These are phyloP conservation scores for Phytophthora megakarya DNA, from an alignment of 352 stramenopile genomes.

Conservation along the genomic window DNA sequence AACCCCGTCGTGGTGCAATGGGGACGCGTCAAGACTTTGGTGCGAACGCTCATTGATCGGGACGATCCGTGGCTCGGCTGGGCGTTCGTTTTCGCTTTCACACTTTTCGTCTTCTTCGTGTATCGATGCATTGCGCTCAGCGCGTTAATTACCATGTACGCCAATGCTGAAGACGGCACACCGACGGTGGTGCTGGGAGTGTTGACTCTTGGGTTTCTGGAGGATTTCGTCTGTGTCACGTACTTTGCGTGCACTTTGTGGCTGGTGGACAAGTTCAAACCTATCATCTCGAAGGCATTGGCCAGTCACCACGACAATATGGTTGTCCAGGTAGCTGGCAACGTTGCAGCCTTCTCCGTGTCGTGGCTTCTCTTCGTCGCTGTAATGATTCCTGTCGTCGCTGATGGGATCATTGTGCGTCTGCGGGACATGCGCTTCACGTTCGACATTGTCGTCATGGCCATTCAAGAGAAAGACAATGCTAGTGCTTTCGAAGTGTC, in stretches of 20 bases:
- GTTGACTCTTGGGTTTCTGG: slow-evolving; percentile 36
- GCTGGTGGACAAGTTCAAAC: not conserved
- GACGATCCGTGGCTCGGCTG: slow-evolving; percentile 37
- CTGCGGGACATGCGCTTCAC: slow-evolving; percentile 46
- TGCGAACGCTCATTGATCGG: not conserved
- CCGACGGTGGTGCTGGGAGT: slow-evolving; percentile 10
- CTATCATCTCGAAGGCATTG: not conserved
- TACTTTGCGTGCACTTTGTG: slow-evolving; percentile 32
- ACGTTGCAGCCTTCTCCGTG: slow-evolving; percentile 32
- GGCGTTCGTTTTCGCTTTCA: slow-evolving; percentile 31
- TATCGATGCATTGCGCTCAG: slow-evolving; percentile 24
- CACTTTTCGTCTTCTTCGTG: slow-evolving; percentile 36
- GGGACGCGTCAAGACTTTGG: not conserved
- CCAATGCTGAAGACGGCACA: slow-evolving; percentile 15
- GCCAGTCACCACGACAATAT: not conserved
- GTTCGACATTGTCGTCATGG: slow-evolving; percentile 46
- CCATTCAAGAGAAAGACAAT: slow-evolving; percentile 22
- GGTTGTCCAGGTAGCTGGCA: not conserved
- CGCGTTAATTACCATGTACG: slow-evolving; percentile 33
- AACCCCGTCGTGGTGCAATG: not conserved
- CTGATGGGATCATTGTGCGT: slow-evolving; percentile 43
- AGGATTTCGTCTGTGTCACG: slow-evolving; percentile 41
- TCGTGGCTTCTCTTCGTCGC: slow-evolving; percentile 34
- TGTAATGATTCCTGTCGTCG: slow-evolving; percentile 33
- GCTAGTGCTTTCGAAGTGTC: slow-evolving; percentile 21